Base-by-base conservation (phyloP, 23 red algal genomes). In the Pyropia haitanensis region DNA sequence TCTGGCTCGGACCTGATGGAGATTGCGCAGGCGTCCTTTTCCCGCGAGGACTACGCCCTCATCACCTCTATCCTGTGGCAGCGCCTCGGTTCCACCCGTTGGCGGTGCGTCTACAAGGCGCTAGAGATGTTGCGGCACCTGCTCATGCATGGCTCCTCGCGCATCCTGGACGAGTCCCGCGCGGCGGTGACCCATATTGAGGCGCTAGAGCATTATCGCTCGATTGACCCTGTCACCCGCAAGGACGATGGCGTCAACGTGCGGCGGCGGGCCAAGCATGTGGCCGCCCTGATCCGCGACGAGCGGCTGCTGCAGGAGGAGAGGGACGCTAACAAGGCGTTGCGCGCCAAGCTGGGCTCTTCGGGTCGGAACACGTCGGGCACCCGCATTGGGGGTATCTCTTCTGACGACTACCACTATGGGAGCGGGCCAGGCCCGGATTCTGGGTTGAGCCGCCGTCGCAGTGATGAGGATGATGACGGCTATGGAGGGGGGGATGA, bases 61-160 rank as follows among this genome's bases (percentile, higher is more conserved):
- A 87, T 96, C 46, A 96, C 90, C 79, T 77, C 76, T 4, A 89
- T 96, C 21, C 34, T 96, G 29, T 96, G 83, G 83, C 71, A 80
- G 49, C 84, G 92, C 19, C 78, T 96, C 51, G 83, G 72, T 13
- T 73, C 77, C 39, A 70, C 63, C 39, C 76, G 81, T 16, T 90
- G 92, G 85, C 70, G 84, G 16, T 77, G 86, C 19, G 92, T 96
- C 48, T 96, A 90, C 56, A 96, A 96, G 48, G 78, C 77, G 2
- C 57, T 96, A 6, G 92, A 96, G 27, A 61, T 96, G 14, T 39
- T 96, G 54, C 62, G 75, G 44, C 75, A 86, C 58, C 50, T 89
- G 46, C 21, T 78, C 22, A 77, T 96, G 65, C 85, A 96, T 73
- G 92, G 92, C 56, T 70, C 70, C 31, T 63, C 85, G 14, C 68